Conservation (phyloP, 1,284 basidiomycete species). For the Ceratobasidium sp. region DNA sequence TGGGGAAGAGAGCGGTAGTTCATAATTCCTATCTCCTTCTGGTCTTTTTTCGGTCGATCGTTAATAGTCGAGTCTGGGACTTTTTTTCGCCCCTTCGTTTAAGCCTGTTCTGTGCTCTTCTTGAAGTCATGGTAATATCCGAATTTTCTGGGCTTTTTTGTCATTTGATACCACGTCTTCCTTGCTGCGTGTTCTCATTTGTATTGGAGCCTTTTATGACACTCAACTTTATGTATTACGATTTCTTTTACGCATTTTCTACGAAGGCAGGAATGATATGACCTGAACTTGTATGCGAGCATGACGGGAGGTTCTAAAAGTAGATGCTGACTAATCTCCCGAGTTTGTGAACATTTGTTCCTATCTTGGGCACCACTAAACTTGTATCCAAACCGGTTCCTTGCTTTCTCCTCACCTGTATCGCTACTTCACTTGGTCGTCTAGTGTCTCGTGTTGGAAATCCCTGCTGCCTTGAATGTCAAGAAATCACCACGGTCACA, state of each 20-base stretch:
- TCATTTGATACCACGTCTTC: constrained; percentile 30
- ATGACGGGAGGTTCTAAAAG: too few species aligned
- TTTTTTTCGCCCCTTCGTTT: constrained; percentile 10
- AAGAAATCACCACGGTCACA: too few species aligned
- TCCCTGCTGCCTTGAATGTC: too few species aligned
- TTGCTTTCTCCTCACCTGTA: too few species aligned
- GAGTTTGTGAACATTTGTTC: too few species aligned
- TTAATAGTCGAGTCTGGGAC: neutral
- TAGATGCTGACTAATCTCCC: too few species aligned
- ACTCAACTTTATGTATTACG: constrained; percentile 35
- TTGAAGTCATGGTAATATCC: constrained; percentile 24
- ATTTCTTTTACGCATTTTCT: neutral
- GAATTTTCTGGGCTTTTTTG: constrained; percentile 18
- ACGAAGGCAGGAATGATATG: neutral
- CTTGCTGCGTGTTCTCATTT: constrained; percentile 41
- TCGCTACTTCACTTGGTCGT: too few species aligned
- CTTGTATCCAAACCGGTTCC: too few species aligned
- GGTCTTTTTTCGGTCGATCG: neutral
- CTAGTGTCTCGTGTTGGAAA: too few species aligned
- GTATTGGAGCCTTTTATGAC: constrained; percentile 29
- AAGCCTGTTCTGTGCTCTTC: neutral
- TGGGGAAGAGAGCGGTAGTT: constrained; percentile 27
- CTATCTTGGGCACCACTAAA: too few species aligned
- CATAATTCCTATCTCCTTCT: neutral
- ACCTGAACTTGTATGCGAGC: too few species aligned